Base-by-base conservation (phyloP, 352 stramenopile species). In the Phytophthora uliginosa region DNA sequence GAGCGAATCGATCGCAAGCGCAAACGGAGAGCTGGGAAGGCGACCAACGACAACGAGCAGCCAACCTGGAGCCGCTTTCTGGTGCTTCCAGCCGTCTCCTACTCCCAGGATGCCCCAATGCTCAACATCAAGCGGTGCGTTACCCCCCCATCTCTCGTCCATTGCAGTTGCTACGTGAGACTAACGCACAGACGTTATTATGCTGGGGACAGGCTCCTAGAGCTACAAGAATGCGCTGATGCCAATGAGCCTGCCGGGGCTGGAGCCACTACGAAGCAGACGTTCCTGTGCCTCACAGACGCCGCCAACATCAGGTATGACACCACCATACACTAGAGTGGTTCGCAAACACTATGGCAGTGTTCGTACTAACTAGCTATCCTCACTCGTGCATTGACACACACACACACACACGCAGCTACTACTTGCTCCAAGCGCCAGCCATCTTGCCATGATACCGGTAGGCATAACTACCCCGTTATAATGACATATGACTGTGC, bases 211-310 rank as follows among this genome's bases (percentile, higher is more conserved):
- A 89, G 82, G 26, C 48, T 89, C 22, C 24, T 84, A 18, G 67
- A 71, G 58, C 69, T 88, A 38, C 68, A 89, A 56, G 60, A 79
- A 63, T 75, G 67, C 33, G 78, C 71, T 8, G 53, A 69, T 33
- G 31, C 66, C 31, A 73, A 76, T 33, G 52, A 74, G 52, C 74
- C 62, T 13, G 64, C 6, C 24, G 45, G 6, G 0, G 17, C 34
- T 26, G 57, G 57, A 42, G 50, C 18, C 4, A 28, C 54, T 38
- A 64, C 54, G 26, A 72, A 76, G 55, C 68, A 47, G 62, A 78
- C 72, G 26, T 88, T 88, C 56, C 63, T 90, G 22, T 84, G 82
- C 51, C 73, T 90, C 52, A 83, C 66, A 59, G 73, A 90, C 55
- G 71, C 66, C 10, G 69, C 69, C n/a, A 87, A 81, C 64, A 79